Conservation (phyloP, 2,329 filamentous ascomycete species). For the Cladosporium sp. region DNA sequence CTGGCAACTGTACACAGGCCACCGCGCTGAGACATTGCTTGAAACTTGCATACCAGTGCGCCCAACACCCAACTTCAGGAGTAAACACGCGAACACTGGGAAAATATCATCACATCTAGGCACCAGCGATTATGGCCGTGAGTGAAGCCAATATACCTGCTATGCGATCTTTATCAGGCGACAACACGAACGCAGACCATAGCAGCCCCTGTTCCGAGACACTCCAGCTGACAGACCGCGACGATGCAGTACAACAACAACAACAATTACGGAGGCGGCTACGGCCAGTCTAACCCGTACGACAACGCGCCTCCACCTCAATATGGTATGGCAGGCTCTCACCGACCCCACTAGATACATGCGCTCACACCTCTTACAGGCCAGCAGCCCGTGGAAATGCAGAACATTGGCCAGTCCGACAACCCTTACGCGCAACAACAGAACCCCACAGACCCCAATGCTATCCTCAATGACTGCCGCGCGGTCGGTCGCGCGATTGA, state of each 20-base stretch:
- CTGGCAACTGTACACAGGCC: not conserved
- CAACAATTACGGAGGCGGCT: constrained; percentile 47
- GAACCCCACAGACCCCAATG: constrained; percentile 62
- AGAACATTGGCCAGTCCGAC: constrained; percentile 55
- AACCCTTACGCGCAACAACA: constrained; percentile 29
- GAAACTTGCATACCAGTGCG: constrained; percentile 4
- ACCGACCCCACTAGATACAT: not conserved
- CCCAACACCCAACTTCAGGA: constrained; percentile 11
- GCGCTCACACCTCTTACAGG: not conserved
- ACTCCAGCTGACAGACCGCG: constrained; percentile 15
- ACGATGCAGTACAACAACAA: constrained; percentile 40
- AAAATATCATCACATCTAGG: not conserved
- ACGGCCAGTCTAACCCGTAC: constrained; percentile 60
- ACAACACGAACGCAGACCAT: not conserved
- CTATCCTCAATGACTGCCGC: constrained; percentile 80
- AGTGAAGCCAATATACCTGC: not conserved
- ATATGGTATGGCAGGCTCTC: constrained; percentile 28
- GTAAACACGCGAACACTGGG: not conserved
- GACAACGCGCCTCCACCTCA: constrained; percentile 35
- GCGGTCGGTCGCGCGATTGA: constrained; percentile 77
- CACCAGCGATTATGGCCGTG: not conserved
- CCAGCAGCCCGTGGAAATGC: constrained; percentile 64
- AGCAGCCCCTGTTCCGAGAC: not conserved
- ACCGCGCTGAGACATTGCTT: not conserved
- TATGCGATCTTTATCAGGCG: not conserved